A percentile compares a stretch with the other conserved stretches of the same genome.
Conservation (phyloP, 2,329 filamentous ascomycete genomes). For the Tolypocladium endophyticum region DNA sequence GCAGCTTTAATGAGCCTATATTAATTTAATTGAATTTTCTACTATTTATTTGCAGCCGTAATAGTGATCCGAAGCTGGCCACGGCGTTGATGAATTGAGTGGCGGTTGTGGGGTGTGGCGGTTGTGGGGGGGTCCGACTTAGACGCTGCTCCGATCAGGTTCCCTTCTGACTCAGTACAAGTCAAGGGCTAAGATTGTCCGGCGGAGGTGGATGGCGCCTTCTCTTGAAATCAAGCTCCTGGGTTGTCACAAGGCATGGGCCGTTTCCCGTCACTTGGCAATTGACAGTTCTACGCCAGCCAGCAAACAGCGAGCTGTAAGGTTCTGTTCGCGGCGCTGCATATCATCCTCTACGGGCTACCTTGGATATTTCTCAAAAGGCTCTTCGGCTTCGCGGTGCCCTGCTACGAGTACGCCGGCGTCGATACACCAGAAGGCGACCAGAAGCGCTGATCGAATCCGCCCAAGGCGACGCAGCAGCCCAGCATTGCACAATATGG, state of each 20-base stretch:
- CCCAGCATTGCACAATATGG: background rate
- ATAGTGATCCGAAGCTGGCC: background rate
- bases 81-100: background rate
- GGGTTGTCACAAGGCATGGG: no score
- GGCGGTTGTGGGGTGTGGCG: no score
- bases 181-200: no score
- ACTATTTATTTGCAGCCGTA: background rate
- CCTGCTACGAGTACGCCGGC: background rate
- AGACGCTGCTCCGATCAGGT: no score
- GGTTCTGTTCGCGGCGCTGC: background rate
- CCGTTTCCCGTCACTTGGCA: no score
- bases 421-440: background rate
- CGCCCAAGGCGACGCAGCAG: background rate
- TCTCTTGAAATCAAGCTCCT: no score
- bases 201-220: no score
- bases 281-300: background rate
- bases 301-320: background rate
- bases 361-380: background rate
- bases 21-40: background rate
- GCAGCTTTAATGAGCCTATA: background rate
- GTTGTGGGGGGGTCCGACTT: no score
- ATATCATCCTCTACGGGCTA: background rate
- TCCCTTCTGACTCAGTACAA: no score
- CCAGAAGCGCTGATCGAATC: background rate
- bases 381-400: background rate